Conservation (phyloP, 1,284 basidiomycete species). For the Meira nashicola region DNA sequence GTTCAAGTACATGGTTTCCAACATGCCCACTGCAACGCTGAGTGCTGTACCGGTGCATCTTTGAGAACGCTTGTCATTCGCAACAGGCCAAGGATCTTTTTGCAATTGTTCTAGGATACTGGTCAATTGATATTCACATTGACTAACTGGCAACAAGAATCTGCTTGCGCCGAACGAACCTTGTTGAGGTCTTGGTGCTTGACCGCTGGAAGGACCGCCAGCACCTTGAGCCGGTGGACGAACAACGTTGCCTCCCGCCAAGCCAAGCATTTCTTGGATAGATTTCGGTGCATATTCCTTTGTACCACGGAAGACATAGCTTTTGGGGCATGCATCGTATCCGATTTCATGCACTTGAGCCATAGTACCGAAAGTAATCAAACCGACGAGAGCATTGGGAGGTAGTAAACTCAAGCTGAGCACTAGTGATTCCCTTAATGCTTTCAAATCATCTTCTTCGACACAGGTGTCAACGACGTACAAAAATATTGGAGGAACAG, state of each 20-base stretch:
- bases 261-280: slow-evolving; percentile 67
- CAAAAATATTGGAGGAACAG: slow-evolving; percentile 90
- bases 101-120: slow-evolving; percentile 82
- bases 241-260: slow-evolving; percentile 75
- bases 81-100: slow-evolving; percentile 95
- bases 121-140: slow-evolving; percentile 94
- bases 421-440: slow-evolving; percentile 83
- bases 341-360: slow-evolving; percentile 98
- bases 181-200: slow-evolving; percentile 61
- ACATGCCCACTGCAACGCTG: slow-evolving; percentile 86
- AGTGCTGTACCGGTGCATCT: slow-evolving; percentile 93
- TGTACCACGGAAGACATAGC: slow-evolving; percentile 97
- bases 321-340: slow-evolving; percentile 92
- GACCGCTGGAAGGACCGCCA: slow-evolving; percentile 58
- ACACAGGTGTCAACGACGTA: slow-evolving; percentile 97
- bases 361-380: slow-evolving; percentile 97
- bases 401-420: slow-evolving; percentile 89
- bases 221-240: slow-evolving; percentile 56
- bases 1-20: slow-evolving; percentile 94
- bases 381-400: slow-evolving; percentile 85
- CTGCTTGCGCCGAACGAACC: slow-evolving; percentile 74
- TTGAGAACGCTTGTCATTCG: slow-evolving; percentile 88
- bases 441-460: slow-evolving; percentile 92
- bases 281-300: slow-evolving; percentile 97
- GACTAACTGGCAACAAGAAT: slow-evolving; percentile 87